Conservation (phyloP, 23 red algal species). For the Gracilaria domingensis region DNA sequence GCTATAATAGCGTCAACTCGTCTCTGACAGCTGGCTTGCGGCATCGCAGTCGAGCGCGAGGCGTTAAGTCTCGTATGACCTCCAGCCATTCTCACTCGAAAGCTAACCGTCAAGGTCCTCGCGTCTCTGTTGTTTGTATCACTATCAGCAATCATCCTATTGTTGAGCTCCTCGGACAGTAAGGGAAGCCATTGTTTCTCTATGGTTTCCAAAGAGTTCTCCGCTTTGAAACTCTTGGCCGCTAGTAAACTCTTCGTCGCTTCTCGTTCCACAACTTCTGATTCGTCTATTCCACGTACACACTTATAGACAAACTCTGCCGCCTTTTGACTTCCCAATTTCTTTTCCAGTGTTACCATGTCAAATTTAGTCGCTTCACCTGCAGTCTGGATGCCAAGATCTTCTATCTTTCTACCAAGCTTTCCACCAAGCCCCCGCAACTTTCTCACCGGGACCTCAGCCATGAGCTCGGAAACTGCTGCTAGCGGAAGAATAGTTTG, state of each 20-base stretch:
- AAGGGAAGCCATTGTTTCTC: constrained; percentile 75
- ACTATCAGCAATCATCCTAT: constrained; percentile 54
- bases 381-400: constrained; percentile 31
- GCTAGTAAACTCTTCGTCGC: constrained; percentile 78
- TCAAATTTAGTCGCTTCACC: constrained; percentile 35
- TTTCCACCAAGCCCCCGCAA: constrained; percentile 92
- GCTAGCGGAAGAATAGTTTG: constrained; percentile 81
- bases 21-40: constrained; percentile 21
- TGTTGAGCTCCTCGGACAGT: constrained; percentile 68
- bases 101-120: constrained; percentile 46
- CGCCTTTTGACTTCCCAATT: constrained; percentile 29
- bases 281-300: constrained; percentile 79
- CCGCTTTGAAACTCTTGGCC: constrained; percentile 72
- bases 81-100: constrained; percentile 40
- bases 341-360: constrained; percentile 23
- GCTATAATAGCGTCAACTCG: constrained; percentile 34
- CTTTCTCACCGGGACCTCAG: constrained; percentile 59
- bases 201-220: not conserved
- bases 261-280: constrained; percentile 67
- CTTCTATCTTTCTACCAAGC: constrained; percentile 67
- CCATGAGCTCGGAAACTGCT: constrained; percentile 61
- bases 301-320: constrained; percentile 57
- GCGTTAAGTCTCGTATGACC: constrained; percentile 14
- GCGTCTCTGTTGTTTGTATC: constrained; percentile 53
- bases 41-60: constrained; percentile 60